A percentile compares a stretch with the other conserved stretches of the same genome.
Evolutionary conservation across 139 green algal species (phyloP).

Genomic region (Chlamydomonas incerta): DNA sequence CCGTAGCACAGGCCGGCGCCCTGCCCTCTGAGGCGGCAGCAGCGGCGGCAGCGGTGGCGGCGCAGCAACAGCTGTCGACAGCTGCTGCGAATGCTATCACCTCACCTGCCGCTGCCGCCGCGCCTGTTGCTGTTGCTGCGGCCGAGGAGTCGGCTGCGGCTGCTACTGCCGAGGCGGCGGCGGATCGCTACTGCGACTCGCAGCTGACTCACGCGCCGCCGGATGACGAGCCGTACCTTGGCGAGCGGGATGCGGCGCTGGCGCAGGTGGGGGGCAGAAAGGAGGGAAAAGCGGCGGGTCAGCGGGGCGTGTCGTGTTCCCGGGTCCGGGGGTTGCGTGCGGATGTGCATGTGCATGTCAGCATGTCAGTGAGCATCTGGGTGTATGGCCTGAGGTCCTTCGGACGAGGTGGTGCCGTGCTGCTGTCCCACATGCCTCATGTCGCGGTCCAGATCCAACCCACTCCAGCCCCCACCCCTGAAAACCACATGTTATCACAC

Average conservation of each 20-base stretch:
- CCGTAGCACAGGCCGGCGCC: too few relatives aligned
- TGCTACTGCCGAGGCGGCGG: neutral
- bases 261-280: neutral
- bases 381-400: too few relatives aligned
- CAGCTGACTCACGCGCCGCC: slow-evolving; percentile 26
- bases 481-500: too few relatives aligned
- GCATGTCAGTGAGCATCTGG: too few relatives aligned
- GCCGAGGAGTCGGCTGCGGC: neutral
- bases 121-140: neutral
- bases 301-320: too few relatives aligned
- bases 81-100: neutral
- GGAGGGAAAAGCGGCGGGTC: too few relatives aligned
- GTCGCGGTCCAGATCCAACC: too few relatives aligned
- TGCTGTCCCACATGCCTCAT: too few relatives aligned
- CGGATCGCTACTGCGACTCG: slow-evolving; percentile 10
- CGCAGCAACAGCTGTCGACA: neutral
- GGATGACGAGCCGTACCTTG: slow-evolving; percentile 33
- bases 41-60: neutral
- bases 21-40: neutral
- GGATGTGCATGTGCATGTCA: too few relatives aligned
- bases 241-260: neutral
- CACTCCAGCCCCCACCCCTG: too few relatives aligned
- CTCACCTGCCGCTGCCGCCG: neutral
- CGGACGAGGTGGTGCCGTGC: too few relatives aligned
- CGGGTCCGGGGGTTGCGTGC: too few relatives aligned